Conservation (phyloP, 495 filamentous ascomycete genomes). For the Penicillium salamii region DNA sequence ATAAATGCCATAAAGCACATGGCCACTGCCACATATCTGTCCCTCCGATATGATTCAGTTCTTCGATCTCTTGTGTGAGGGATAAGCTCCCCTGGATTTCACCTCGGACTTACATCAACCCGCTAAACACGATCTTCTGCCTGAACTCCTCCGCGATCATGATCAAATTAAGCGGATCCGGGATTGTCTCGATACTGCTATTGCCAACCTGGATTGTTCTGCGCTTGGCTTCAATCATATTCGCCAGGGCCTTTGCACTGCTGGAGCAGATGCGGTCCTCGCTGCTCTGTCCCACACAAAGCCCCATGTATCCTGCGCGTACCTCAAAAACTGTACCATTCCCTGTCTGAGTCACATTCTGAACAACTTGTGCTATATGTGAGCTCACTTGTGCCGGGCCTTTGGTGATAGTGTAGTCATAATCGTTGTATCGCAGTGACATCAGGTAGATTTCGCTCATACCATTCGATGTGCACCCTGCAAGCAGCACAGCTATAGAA, state of each 20-base stretch:
- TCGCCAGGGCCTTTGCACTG: conserved; percentile 3
- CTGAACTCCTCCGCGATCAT: conserved; percentile 13
- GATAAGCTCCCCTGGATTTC: too few relatives aligned
- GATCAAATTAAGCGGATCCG: conserved; percentile 19
- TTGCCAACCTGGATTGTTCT: not conserved
- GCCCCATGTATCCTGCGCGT: conserved; percentile 13
- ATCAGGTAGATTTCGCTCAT: conserved; percentile 17
- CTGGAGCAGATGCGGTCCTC: conserved; percentile 1
- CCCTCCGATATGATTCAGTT: not conserved
- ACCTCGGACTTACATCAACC: conserved; percentile 15
- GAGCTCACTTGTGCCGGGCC: conserved; percentile 2
- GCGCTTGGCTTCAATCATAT: conserved; percentile 2
- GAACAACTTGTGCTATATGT: conserved; percentile 2
- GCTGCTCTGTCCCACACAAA: conserved; percentile 5
- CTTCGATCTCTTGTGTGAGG: too few relatives aligned
- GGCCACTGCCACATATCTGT: conserved; percentile 2
- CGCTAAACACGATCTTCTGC: conserved; percentile 19
- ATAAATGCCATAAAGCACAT: not conserved
- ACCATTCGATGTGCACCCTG: conserved; percentile 9
- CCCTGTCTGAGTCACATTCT: conserved; percentile 2
- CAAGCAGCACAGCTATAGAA: conserved; percentile 8
- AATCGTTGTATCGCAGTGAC: conserved; percentile 10
- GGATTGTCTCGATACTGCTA: not conserved
- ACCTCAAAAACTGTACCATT: conserved; percentile 9
- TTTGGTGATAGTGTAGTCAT: not conserved